Base-by-base conservation (phyloP, 2,329 filamentous ascomycete genomes). In the Aureobasidium sp. region DNA sequence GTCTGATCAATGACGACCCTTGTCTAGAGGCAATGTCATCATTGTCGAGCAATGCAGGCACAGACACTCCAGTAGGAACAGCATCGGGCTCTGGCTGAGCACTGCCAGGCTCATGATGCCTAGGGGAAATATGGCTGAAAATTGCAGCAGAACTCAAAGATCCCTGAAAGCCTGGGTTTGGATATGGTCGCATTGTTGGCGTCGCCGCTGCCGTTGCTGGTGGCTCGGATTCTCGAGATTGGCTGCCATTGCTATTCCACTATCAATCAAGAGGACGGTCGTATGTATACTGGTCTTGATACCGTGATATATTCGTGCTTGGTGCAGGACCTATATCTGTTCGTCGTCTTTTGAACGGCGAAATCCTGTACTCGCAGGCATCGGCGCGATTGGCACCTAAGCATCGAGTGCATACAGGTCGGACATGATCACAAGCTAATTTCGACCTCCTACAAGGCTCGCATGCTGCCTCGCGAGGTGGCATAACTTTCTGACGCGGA, bases 151-250 rank as follows among this genome's bases (percentile, higher is more conserved):
- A 62, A 51, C 64, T 67, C 4, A 64, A 66, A 2, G 58, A 58
- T 19, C 66, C 66, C 7, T 66, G 58, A 37, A 63, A 68, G 3
- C 65, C 65, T 19, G 66, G 65, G 55, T 68, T 68, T 0, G 66
- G 66, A 57, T 66, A 66, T 6, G 57, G 60, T 53, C 35, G 48
- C 29, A 49, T 35, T 53, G 24, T 38, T 35, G 29, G 52, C 53
- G 56, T 51, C 19, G 55, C 54, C 8, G 51, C 51, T 34, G 39
- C 49, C 53, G 21, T 37, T 52, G 42, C n/a, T 38, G 37, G 40
- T 55, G 38, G 22, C 32, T 44, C 50, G 29, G 35, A 21, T 38
- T 35, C 39, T 51, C 29, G 56, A 32, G 47, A 35, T 39, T 30
- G 39, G 50, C 38, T 50, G 21, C 54, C 52, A 41, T 49, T 38